Conservation (phyloP, 306 rosid genomes). For the Aeschynomene evenia region DNA sequence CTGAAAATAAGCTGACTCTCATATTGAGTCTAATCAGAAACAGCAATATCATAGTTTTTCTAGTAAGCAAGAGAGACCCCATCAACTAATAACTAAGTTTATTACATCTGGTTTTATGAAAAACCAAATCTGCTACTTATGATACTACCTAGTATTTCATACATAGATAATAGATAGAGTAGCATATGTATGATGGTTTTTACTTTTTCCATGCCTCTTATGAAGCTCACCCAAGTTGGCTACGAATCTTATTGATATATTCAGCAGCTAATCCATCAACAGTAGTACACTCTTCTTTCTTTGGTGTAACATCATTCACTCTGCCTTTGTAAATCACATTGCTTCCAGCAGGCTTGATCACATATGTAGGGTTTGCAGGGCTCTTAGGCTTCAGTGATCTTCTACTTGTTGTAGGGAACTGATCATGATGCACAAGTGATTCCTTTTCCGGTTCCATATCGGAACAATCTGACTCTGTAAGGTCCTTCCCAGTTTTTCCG, state of each 20-base stretch:
- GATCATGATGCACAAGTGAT: constrained; percentile 11
- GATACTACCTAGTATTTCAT: neutral
- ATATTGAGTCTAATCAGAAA: constrained; percentile 1
- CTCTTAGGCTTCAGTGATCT: constrained; percentile 49
- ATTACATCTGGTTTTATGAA: constrained; percentile 21
- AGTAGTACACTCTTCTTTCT: constrained; percentile 39
- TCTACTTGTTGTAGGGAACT: constrained; percentile 23
- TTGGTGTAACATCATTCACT: constrained; percentile 1
- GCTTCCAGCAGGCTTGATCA: constrained; percentile 36
- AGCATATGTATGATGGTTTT: neutral
- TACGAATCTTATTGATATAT: constrained; percentile 51
- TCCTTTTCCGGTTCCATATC: constrained; percentile 26
- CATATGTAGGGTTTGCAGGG: constrained; percentile 39
- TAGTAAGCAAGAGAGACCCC: neutral
- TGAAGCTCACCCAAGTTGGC: constrained; percentile 41
- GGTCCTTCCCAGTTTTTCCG: constrained; percentile 1
- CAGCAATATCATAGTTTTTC: neutral
- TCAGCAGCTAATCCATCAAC: constrained; percentile 64
- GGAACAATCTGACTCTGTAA: constrained; percentile 22
- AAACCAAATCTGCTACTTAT: constrained; percentile 8
- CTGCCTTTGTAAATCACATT: constrained; percentile 40
- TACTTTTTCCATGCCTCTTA: constrained; percentile 12
- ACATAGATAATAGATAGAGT: neutral
- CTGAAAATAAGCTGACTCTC: no score
- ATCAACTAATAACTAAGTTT: constrained; percentile 5